A percentile compares a stretch with the other conserved stretches of the same genome.
phyloP scores from a whole-genome alignment of 768 basidiomycete genomes.

The Mycena galericulata region DNA sequence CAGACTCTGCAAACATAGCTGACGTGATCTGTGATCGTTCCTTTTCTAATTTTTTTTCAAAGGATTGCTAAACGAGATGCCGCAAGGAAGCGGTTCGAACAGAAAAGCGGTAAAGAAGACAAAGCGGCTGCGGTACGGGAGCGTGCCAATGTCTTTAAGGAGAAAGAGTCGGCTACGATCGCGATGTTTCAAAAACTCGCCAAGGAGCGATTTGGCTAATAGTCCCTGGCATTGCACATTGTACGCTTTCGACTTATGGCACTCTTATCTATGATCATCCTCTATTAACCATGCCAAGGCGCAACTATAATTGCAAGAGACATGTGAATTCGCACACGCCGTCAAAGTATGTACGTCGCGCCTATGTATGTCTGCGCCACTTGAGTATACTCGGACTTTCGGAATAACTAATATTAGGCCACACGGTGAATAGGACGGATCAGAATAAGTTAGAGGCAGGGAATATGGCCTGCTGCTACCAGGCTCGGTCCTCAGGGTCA shows the following conservation, averaged over 20 bases:
- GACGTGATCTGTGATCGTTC: constrained; percentile 9
- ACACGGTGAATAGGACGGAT: neutral
- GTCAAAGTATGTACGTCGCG: neutral
- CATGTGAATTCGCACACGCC: neutral
- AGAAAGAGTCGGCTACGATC: constrained; percentile 94
- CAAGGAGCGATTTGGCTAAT: constrained; percentile 86
- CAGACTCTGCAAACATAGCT: constrained; percentile 8
- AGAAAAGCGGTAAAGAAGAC: constrained; percentile 64
- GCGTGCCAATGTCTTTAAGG: constrained; percentile 69
- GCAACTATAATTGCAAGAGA: neutral
- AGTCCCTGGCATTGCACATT: neutral
- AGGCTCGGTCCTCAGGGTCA: constrained; percentile 54
- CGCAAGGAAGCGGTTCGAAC: constrained; percentile 70
- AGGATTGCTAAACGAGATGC: constrained; percentile 85
- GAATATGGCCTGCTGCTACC: constrained; percentile 35
- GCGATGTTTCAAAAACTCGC: constrained; percentile 95
- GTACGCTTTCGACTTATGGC: neutral
- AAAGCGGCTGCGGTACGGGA: constrained; percentile 66
- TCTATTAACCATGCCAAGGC: too few relatives aligned
- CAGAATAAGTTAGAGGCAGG: constrained; percentile 6
- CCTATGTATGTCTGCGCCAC: too few relatives aligned
- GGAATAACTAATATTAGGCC: constrained; percentile 22
- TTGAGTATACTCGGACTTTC: too few relatives aligned
- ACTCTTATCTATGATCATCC: neutral
- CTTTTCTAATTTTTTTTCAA: constrained; percentile 27